Evolutionary conservation across 441 rosid genomes (phyloP).

Genomic region (Pelargonium fulgidum): DNA sequence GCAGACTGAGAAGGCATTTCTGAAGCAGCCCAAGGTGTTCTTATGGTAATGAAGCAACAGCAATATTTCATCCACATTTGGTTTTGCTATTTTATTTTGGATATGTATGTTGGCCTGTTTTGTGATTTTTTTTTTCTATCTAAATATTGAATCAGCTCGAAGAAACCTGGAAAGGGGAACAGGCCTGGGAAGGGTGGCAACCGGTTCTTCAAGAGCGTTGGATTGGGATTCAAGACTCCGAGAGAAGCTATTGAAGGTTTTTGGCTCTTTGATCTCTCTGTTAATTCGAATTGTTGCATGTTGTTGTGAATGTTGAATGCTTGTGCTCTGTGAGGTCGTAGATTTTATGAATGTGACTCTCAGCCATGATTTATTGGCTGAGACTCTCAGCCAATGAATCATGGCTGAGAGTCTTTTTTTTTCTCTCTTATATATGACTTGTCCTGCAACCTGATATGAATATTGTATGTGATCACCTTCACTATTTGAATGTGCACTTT

Average conservation of each 20-base stretch:
- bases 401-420: too few relatives aligned
- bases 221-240: constrained; percentile 24
- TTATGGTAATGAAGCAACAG: constrained; percentile 19
- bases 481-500: too few relatives aligned
- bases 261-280: neutral
- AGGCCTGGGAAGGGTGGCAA: constrained; percentile 87
- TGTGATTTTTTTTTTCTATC: neutral
- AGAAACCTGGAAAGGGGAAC: constrained; percentile 66
- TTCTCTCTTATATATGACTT: too few relatives aligned
- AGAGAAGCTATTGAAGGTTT: constrained; percentile 31
- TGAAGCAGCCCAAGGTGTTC: constrained; percentile 38
- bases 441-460: too few relatives aligned
- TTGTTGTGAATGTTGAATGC: too few relatives aligned
- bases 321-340: neutral
- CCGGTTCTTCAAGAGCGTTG: constrained; percentile 22
- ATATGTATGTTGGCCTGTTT: neutral
- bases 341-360: too few relatives aligned
- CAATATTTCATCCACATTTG: neutral
- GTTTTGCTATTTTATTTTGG: neutral
- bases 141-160: constrained; percentile 35
- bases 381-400: too few relatives aligned
- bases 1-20: constrained; percentile 36
- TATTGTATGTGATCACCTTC: too few relatives aligned
- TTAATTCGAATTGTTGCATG: too few relatives aligned
- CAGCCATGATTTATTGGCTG: too few relatives aligned